Evolutionary conservation across 148 eudicot species (phyloP).

Genomic region (Vaccinium myrtillus): DNA sequence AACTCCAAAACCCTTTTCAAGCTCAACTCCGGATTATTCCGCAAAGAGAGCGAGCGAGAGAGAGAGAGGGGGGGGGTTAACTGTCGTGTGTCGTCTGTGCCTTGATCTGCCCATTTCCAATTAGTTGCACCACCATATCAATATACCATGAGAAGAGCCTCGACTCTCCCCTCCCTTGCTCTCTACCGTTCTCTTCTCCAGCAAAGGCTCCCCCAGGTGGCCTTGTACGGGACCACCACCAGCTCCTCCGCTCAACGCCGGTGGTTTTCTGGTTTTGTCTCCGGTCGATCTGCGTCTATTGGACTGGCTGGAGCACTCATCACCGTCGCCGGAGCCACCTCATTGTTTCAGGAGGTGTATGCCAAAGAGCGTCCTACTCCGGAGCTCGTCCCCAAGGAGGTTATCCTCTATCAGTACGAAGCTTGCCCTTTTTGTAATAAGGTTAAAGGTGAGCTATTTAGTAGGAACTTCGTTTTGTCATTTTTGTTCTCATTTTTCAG

Average conservation of each 20-base stretch:
- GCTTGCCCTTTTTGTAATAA: conserved; percentile 99
- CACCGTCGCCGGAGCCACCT: conserved; percentile 25
- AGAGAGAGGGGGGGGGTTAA: too few relatives aligned
- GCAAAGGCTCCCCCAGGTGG: conserved; percentile 16
- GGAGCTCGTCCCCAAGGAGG: conserved; percentile 49
- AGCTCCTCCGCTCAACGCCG: conserved; percentile 8
- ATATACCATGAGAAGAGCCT: conserved; percentile 31
- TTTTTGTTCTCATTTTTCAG: not conserved
- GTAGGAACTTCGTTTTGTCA: too few relatives aligned
- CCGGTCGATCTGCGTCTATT: conserved; percentile 11
- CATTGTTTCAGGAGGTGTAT: conserved; percentile 27
- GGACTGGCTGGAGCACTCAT: conserved; percentile 30
- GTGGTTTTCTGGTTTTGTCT: conserved; percentile 13
- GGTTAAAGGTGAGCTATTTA: conserved; percentile 81
- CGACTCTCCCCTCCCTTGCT: conserved; percentile 21
- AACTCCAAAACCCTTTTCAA: too few relatives aligned
- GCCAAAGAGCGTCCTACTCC: conserved; percentile 37
- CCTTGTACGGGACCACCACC: conserved; percentile 15
- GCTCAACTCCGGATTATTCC: too few relatives aligned
- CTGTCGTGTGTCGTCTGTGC: too few relatives aligned
- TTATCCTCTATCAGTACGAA: conserved; percentile 89
- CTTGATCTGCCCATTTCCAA: too few relatives aligned
- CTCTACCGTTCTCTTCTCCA: conserved; percentile 18
- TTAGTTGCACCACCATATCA: too few relatives aligned
- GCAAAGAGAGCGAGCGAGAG: too few relatives aligned